Evolutionary conservation across 345 rosid genomes (phyloP), one percentile per base, ranked within the genome.

Genomic region (Hypericum androsaemum): DNA sequence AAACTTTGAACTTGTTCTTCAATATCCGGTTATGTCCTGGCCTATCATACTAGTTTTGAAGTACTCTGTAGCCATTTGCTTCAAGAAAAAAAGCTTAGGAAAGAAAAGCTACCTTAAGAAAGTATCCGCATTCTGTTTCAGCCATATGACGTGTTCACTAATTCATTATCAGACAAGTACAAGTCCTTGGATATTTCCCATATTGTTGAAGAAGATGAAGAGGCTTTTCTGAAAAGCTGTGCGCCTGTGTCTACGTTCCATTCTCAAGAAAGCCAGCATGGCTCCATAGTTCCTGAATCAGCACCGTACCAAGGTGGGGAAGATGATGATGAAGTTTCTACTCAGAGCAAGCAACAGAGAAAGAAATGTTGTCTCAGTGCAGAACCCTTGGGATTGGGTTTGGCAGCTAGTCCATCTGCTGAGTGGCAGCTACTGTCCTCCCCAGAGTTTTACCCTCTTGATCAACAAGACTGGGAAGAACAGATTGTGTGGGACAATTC

Each of bases 401-500:
- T 55, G 36, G 41, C 17, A 36, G 46, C 53, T 15, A 76, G 69
- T 70, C 55, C 71, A 54, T 67, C 77, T 53, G 50, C 70, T 43
- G 63, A 70, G 43, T 74, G 83, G 84, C 67, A 74, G 67, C 73
- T 79, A 49, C 80, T 76, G 1, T 67, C 59, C 28, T 69, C 66
- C 48, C 71, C 72, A 11, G 66, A 66, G 46, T 70, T 80, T 64
- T 74, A 71, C 63, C 85, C 86, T 49, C 90, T 92, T 66, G 94
- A 81, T 66, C 97, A 92, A 77, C 80, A 74, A 60, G 88, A 88
- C 59, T 92, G 98, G 98, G 95, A 92, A 72, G 76, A 83, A 39
- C 74, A 57, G 46, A 92, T 88, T 70, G 56, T 80, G 12, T 92
- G 98, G 98, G 95, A 77, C 66, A 70, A 58, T 70, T 75, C 80